These are phyloP conservation scores for Ceratocystis alfenasii DNA, from an alignment of 2,329 filamentous ascomycete genomes.

Conservation along the genomic window DNA sequence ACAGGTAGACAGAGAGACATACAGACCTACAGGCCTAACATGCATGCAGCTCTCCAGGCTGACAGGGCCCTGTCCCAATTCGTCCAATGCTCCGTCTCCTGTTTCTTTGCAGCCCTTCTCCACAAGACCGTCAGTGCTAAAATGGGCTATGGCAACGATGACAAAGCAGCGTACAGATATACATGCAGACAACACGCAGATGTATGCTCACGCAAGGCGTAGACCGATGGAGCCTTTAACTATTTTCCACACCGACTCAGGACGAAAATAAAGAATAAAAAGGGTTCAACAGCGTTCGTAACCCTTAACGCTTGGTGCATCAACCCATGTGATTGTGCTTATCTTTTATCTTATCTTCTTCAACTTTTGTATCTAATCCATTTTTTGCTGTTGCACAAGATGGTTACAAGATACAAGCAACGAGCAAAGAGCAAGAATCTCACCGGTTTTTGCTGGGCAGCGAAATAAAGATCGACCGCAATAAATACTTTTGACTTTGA, in stretches of 20 bases:
- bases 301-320: too few relatives aligned
- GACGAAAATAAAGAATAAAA: neutral
- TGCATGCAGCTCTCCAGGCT: neutral
- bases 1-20: neutral
- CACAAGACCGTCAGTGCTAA: neutral
- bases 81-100: conserved; percentile 6
- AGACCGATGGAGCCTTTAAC: neutral
- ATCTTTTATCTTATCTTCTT: too few relatives aligned
- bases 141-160: neutral
- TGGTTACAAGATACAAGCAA: too few relatives aligned
- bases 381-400: too few relatives aligned
- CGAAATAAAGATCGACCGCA: too few relatives aligned
- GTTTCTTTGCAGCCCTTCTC: neutral
- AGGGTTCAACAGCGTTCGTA: too few relatives aligned
- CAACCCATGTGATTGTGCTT: too few relatives aligned
- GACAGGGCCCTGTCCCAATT: neutral
- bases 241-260: neutral
- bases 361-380: too few relatives aligned
- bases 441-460: too few relatives aligned
- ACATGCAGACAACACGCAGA: neutral
- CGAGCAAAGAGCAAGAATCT: too few relatives aligned
- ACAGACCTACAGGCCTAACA: neutral
- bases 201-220: neutral
- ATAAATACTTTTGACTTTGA: too few relatives aligned
- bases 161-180: neutral